Evolutionary conservation across 2,329 filamentous ascomycete species (phyloP).

Genomic region (Hypocrella siamensis): DNA sequence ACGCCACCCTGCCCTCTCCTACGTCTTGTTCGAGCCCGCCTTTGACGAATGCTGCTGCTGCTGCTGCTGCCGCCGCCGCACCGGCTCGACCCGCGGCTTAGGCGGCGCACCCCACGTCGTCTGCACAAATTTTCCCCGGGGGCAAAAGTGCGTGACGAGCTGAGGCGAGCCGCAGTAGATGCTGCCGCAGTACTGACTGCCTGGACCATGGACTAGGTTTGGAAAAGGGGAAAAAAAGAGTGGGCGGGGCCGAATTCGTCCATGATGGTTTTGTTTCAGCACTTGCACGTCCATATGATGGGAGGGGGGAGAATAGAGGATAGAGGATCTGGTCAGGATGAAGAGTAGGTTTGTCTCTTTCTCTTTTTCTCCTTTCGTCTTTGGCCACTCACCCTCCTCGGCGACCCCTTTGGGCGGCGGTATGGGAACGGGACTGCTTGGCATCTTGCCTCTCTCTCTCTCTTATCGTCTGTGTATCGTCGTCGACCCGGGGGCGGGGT

Average conservation of each 20-base stretch:
- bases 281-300: too few relatives aligned
- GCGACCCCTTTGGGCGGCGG: neutral
- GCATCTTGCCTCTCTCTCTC: neutral
- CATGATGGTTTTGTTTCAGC: neutral
- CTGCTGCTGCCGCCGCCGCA: too few relatives aligned
- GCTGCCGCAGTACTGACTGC: constrained; percentile 5
- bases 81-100: neutral
- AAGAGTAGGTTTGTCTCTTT: neutral
- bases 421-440: constrained; percentile 3
- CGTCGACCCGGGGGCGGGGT: neutral
- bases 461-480: neutral
- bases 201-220: constrained; percentile 1
- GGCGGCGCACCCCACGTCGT: constrained; percentile 5
- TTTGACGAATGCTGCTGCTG: too few relatives aligned
- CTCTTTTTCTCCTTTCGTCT: neutral
- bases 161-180: constrained; percentile 5
- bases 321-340: neutral
- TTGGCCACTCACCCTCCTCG: constrained; percentile 1
- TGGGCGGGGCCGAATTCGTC: too few relatives aligned
- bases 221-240: too few relatives aligned
- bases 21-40: too few relatives aligned
- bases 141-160: constrained; percentile 1
- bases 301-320: too few relatives aligned
- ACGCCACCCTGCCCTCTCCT: too few relatives aligned
- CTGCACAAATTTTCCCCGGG: constrained; percentile 3